Conservation (phyloP, 495 filamentous ascomycete species). For the Tetracladium setigerum region DNA sequence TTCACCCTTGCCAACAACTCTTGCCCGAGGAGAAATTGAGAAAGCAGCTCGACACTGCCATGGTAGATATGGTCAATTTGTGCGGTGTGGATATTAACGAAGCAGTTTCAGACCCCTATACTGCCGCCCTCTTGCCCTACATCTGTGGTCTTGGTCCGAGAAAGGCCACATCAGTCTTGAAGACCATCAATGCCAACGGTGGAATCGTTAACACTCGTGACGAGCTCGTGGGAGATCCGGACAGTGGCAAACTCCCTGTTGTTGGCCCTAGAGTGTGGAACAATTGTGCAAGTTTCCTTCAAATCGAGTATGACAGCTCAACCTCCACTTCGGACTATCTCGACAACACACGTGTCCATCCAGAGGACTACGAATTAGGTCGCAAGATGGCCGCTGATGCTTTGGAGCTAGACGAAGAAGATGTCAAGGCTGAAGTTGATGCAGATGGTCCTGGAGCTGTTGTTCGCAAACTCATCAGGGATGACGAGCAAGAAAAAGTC, state of each 20-base stretch:
- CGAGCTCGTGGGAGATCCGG: constrained; percentile 79
- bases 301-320: constrained; percentile 73
- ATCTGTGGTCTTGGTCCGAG: constrained; percentile 89
- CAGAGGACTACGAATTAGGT: constrained; percentile 95
- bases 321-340: constrained; percentile 80
- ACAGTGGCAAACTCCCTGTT: constrained; percentile 65
- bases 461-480: constrained; percentile 84
- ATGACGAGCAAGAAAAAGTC: constrained; percentile 86
- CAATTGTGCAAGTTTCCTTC: constrained; percentile 93
- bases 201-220: constrained; percentile 73
- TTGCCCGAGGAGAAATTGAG: constrained; percentile 78
- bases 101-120: constrained; percentile 67
- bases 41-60: constrained; percentile 80
- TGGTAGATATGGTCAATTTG: constrained; percentile 98
- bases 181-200: constrained; percentile 83
- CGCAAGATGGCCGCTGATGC: constrained; percentile 98
- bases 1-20: constrained; percentile 83
- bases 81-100: constrained; percentile 93
- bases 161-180: constrained; percentile 80
- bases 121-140: constrained; percentile 82
- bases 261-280: constrained; percentile 88
- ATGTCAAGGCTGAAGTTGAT: constrained; percentile 87
- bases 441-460: constrained; percentile 83
- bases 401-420: constrained; percentile 91
- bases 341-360: constrained; percentile 93